Evolutionary conservation across 306 rosid species (phyloP), one percentile per base, ranked within the genome.

Genomic region (Herpetospermum pedunculosum): DNA sequence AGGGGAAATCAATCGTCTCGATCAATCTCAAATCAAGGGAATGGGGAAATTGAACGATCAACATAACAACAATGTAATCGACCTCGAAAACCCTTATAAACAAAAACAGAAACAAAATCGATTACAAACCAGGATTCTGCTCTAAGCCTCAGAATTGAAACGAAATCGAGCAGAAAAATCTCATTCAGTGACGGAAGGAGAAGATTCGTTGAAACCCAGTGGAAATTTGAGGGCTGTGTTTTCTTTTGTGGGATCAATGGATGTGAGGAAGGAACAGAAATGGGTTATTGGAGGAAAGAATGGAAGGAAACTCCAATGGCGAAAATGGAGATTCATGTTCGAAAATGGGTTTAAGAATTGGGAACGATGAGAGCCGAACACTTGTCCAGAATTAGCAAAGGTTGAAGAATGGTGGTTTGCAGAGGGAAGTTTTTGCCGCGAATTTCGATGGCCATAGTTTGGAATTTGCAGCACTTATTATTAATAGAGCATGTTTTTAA

Each of bases 321-420:
- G 28, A 68, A 41, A 6, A 12, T 1, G 19, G 43, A 23, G n/a
- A 40, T 13, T 13, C 9, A 65, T 6, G 72, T 40, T 19, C 30
- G 50, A 40, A 65, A 65, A 65, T 65, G 30, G 50, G 34, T 63
- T 38, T 65, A 65, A 40, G 72, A 65, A 65, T 3, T 65, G 32
- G 49, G 32, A 21, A 63, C 8, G 70, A 26, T 11, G 5, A 63
- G 29, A 63, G 25, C 70, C 70, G 25, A 37, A 63, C 70, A 63
- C 30, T 65, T 65, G 50, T 65, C 30, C 32, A 40, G 72, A 65
- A 19, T 3, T 38, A 50, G 49, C 13, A 19, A 15, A 68, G 53
- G 52, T 68, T 9, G 53, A 14, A 41, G 23, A 68, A 68, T 14
- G 73, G 73, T 23, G 53, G 52, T 23, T 18, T 41, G 47, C 47